Conservation (phyloP, 192 early-diverging fungal genomes). For the Podila clonocystis region DNA sequence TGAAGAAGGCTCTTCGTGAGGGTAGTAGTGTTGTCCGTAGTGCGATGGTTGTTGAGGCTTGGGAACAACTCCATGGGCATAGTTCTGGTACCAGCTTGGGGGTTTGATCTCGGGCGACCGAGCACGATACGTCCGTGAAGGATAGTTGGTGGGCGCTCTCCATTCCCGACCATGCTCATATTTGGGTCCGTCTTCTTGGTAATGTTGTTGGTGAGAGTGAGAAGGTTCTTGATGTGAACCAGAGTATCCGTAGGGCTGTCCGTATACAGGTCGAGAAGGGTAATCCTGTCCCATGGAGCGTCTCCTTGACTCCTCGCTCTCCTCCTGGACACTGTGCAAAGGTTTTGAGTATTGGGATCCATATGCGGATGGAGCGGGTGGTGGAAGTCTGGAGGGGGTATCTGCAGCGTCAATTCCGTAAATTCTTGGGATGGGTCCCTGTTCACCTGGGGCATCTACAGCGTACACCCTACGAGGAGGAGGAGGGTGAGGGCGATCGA, state of each 20-base stretch:
- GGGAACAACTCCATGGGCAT: conserved; percentile 38
- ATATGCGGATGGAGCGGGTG: conserved; percentile 29
- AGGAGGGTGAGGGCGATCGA: conserved; percentile 11
- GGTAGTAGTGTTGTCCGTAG: not conserved
- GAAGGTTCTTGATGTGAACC: not conserved
- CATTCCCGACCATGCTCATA: conserved; percentile 1
- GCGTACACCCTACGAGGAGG: conserved; percentile 13
- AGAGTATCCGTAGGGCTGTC: conserved; percentile 27
- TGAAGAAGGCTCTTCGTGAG: not conserved
- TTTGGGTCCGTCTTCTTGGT: not conserved
- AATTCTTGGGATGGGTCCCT: conserved; percentile 16
- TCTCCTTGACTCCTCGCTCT: conserved; percentile 14
- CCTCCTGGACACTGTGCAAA: conserved; percentile 17
- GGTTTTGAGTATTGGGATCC: conserved; percentile 35
- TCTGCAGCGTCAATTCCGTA: conserved; percentile 49
- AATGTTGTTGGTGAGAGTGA: not conserved
- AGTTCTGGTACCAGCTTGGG: conserved; percentile 46
- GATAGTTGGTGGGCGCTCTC: not conserved
- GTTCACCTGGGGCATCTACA: conserved; percentile 2
- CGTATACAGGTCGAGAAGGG: conserved; percentile 12
- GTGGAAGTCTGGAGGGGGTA: conserved; percentile 14
- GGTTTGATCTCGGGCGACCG: conserved; percentile 49
- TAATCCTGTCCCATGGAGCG: conserved; percentile 9
- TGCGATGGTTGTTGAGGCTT: conserved; percentile 11
- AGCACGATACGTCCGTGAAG: conserved; percentile 26